Evolutionary conservation across 371 early-diverging fungal genomes (phyloP).

Genomic region (Zancudomyces culisetae): DNA sequence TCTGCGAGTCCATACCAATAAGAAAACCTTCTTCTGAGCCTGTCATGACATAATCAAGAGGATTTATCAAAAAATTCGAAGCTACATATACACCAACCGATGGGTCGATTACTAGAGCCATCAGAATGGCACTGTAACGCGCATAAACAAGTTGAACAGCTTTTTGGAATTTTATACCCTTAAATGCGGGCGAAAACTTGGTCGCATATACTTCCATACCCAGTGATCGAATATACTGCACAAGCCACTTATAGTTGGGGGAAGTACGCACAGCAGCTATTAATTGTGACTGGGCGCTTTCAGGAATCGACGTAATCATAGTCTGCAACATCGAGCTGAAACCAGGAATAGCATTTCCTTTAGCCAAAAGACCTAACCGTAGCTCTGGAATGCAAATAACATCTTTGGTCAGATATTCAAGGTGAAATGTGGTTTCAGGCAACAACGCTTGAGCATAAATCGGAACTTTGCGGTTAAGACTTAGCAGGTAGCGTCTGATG

Average conservation of each 20-base stretch:
- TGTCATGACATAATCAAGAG: conserved; percentile 26
- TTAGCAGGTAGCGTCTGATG: conserved; percentile 32
- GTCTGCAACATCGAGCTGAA: conserved; percentile 35
- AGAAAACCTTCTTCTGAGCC: conserved; percentile 41
- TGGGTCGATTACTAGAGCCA: conserved; percentile 25
- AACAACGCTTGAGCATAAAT: conserved; percentile 38
- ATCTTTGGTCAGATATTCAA: conserved; percentile 38
- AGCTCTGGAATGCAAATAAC: conserved; percentile 50
- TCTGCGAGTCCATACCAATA: conserved; percentile 24
- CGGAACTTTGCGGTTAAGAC: conserved; percentile 11
- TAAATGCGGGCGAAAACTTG: conserved; percentile 22
- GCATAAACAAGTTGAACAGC: conserved; percentile 30
- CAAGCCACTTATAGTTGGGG: conserved; percentile 22
- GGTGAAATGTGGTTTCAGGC: conserved; percentile 43
- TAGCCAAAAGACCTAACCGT: conserved; percentile 42
- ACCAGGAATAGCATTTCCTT: conserved; percentile 42
- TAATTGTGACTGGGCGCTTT: conserved; percentile 23
- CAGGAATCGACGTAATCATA: conserved; percentile 39
- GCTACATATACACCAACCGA: conserved; percentile 1
- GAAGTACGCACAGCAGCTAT: conserved; percentile 8
- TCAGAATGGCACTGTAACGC: conserved; percentile 30
- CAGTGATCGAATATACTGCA: conserved; percentile 37
- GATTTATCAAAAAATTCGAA: conserved; percentile 29
- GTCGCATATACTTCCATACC: conserved; percentile 40
- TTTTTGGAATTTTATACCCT: conserved; percentile 28